A percentile compares a stretch with the other conserved stretches of the same genome.
Evolutionary conservation across 331 rosid species (phyloP).

Genomic region (Acacia concinna): DNA sequence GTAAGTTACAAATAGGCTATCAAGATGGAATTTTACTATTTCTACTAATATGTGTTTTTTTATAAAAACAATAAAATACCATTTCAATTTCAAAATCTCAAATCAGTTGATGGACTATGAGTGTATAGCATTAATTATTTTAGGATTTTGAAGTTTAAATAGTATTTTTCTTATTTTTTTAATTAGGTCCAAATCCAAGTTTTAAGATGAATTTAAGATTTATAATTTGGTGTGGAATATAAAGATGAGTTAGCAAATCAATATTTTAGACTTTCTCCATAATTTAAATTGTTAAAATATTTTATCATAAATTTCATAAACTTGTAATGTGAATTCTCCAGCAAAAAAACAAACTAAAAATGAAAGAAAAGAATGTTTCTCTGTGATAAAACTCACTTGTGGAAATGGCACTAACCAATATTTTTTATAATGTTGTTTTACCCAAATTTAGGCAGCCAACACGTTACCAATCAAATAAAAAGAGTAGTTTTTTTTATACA

Average conservation of each 20-base stretch:
- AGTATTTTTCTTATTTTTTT: too few relatives aligned
- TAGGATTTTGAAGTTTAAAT: too few relatives aligned
- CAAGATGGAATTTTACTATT: too few relatives aligned
- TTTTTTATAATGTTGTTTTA: neutral
- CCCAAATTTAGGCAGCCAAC: constrained; percentile 1
- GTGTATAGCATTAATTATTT: too few relatives aligned
- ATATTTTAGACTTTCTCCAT: neutral
- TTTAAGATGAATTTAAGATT: neutral
- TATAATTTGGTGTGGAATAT: neutral
- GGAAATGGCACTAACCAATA: neutral
- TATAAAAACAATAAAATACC: too few relatives aligned
- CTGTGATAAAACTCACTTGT: neutral
- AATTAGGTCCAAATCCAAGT: neutral
- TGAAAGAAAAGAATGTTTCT: neutral
- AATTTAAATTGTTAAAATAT: neutral
- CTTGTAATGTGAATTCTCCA: neutral
- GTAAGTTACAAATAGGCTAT: too few relatives aligned
- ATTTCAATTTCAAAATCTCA: too few relatives aligned
- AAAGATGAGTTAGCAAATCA: neutral
- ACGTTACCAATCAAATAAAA: neutral
- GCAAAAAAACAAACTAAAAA: neutral
- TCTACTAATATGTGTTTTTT: neutral
- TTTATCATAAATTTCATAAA: neutral
- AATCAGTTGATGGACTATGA: too few relatives aligned
- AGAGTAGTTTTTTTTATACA: neutral